Evolutionary conservation across 139 green algal species (phyloP), one percentile per base, ranked within the genome.

Genomic region (Chlamydomonas sphaeroides): DNA sequence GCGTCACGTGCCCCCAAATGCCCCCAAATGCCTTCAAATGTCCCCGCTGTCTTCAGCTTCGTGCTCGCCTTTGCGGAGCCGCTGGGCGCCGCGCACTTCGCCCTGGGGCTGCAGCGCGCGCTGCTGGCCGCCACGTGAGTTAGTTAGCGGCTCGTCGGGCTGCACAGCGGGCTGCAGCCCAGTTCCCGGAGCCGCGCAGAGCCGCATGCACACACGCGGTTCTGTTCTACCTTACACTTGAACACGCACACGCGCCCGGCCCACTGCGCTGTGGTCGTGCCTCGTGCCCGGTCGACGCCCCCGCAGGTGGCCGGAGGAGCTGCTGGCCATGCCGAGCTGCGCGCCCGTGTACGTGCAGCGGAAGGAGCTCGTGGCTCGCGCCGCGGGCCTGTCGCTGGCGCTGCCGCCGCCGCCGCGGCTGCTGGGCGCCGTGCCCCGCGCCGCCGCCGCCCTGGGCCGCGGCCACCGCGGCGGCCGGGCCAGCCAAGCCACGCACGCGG

Each of bases 301-400:
- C n/a, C n/a, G n/a, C n/a, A n/a, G 49, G 2, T 77, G 69, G 69
- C 69, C 48, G 0, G 5, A 45, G 4, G 48, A 62, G 48, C 69
- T 77, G 69, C 69, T 77, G 4, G 45, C 45, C 20, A 32, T 77
- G 69, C 69, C 39, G 38, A 17, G 32, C 69, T 77, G 69, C 45
- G 48, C 48, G 3, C 69, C 69, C 45, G 48, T 77, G 18, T 77
- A 65, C 69, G 48, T 77, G n/a, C 69, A 39, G 38, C 39, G 39
- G 39, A 1, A 32, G 66, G 66, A 72, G 14, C 8, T 18, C 20
- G 26, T 72, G 26, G 66, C 66, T 17, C 39, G 39, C 23, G 38
- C 66, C 38, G 18, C 7, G 23, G 32, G 45, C 32, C 39, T 72
- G 39, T 56, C 66, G 39, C 39, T 72, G 66, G 66, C 39, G 17